Conservation (phyloP, 2,329 filamentous ascomycete species). For the Phialophora tarda region DNA sequence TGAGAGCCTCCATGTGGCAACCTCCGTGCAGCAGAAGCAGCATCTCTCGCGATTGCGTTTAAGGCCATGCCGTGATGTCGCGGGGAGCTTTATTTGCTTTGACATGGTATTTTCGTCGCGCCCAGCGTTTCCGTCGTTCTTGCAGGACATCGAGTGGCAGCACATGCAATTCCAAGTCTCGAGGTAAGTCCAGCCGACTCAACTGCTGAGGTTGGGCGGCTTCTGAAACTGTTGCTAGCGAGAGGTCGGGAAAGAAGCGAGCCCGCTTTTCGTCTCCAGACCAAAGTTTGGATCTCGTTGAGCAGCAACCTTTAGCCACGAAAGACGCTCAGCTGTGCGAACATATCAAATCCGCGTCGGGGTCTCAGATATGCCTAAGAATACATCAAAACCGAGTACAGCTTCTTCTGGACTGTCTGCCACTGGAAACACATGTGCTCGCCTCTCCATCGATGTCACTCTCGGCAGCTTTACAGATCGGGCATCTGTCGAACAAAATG, state of each 20-base stretch:
- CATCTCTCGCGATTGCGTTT: conserved; percentile 12
- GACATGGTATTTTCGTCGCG: conserved; percentile 11
- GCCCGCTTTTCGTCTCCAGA: not conserved
- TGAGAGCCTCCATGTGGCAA: not conserved
- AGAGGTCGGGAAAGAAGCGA: not conserved
- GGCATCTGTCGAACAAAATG: conserved; percentile 14
- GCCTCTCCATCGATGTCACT: not conserved
- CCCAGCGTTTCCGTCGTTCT: not conserved
- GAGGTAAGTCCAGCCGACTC: conserved; percentile 1
- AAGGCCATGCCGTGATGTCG: conserved; percentile 3
- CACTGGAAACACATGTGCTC: not conserved
- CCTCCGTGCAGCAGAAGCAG: not conserved
- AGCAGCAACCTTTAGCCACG: not conserved
- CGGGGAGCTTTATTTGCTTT: not conserved
- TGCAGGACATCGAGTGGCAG: conserved; percentile 9
- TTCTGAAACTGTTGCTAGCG: not conserved
- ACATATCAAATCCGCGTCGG: not conserved
- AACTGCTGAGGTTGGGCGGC: not conserved
- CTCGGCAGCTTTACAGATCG: not conserved
- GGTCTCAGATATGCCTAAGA: conserved; percentile 3
- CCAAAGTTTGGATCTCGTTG: not conserved
- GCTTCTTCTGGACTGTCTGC: not conserved
- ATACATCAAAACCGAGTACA: not conserved
- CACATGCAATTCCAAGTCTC: conserved; percentile 14
- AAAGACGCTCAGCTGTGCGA: not conserved